Base-by-base conservation (phyloP, 2,329 filamentous ascomycete genomes). In the Aspergillus awamori region DNA sequence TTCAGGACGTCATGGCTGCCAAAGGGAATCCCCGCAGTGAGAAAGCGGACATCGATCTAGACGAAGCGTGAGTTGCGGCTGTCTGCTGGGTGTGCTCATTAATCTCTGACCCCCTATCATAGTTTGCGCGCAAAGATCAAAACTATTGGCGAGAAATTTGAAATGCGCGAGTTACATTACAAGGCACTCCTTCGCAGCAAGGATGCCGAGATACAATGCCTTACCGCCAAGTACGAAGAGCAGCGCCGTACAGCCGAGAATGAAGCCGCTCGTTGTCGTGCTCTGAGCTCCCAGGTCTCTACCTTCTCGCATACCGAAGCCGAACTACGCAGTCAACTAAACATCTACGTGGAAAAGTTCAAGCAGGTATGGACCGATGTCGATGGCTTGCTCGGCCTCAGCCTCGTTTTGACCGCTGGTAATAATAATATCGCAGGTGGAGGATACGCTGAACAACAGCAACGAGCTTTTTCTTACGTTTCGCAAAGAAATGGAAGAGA, bases 331-430 rank as follows among this genome's bases (percentile, higher is more conserved):
- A 96, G 92, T 70, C 95, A 99, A 78, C 87, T 99, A 70, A 98
- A 97, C 76, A 94, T 97, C 70, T 99, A 99, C 72, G 94, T 97
- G 26, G 95, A 99, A 76, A 99, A 98, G 81, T 98, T 98, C 81
- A 98, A 98, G 82, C 95, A 99, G 91, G 94, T 97, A 86, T 78
- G 85, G 77, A 58, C 65, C 20, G 39, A 45, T 48, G 30, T 30
- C 53, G 58, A 61, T 59, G 57, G 48, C 55, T 30, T 30, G 67
- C 66, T 60, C 60, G 20, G 63, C 49, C 57, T 63, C 62, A 60
- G 60, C 63, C 61, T 59, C 49, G 66, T 59, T 63, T 64, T 64
- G 61, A 63, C 63, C 58, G 57, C 65, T 60, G 64, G 69, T 78
- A 75, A 73, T 77, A 83, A 82, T 83, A 78, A 79, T 75, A 74